Evolutionary conservation across 331 rosid genomes (phyloP), one percentile per base, ranked within the genome.

Genomic region (Rhamnella rubrinervis): DNA sequence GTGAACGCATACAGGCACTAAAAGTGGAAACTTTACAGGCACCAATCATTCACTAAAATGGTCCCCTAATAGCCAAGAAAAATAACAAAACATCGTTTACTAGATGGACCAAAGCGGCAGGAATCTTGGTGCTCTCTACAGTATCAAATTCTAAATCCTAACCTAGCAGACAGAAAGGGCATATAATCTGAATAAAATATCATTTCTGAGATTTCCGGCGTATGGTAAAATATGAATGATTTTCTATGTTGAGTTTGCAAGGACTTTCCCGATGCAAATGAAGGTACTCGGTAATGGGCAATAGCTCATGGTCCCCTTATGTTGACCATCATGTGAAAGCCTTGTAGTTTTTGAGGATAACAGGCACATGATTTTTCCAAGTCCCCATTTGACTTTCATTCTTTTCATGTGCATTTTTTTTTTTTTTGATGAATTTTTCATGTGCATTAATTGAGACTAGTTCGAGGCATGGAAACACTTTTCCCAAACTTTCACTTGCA

Each of bases 31-130:
- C 18, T 26, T 68, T 38, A 35, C 51, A 39, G 26, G 39, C 28
- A 56, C 65, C 66, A 67, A 50, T 67, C 71, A 59, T 73, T 82
- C 72, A 23, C 25, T 16, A n/a, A 31, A 13, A 71, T 38, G 47
- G 70, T 51, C 66, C 38, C 8, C 17, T 59, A 52, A 9, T 50
- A 68, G 26, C 44, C 41, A 2, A 53, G 58, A 67, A 21, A 68
- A 55, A 2, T 19, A 52, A 55, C 41, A 5, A 18, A 53, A 44
- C 59, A 63, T 21, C 50, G 63, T 69, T 63, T 55, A 21, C 7
- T 25, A 51, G 63, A 76, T 28, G 70, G 77, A 75, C 50, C 40
- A 59, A 55, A 47, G 77, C 28, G 77, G 71, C 13, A 66, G 41
- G 67, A 74, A 69, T 81, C 65, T 65, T 38, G 25, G 68, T 13